Conservation (phyloP, 805 yeast species). For the Barnettozyma siamensis region DNA sequence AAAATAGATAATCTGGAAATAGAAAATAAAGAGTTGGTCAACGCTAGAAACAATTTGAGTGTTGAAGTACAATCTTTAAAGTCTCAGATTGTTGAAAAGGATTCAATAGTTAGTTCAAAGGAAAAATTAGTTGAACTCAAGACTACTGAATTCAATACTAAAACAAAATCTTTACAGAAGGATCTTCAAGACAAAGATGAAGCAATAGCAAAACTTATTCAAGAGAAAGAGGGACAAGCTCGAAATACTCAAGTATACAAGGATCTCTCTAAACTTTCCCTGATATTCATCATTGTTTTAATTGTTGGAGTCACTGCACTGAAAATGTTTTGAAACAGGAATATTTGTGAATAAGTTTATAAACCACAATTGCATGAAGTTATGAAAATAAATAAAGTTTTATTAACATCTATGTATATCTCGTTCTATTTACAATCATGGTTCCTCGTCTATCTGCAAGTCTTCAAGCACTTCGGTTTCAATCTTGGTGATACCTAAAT, state of each 20-base stretch:
- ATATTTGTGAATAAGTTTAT: too few species aligned
- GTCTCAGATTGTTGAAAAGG: neutral
- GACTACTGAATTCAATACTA: neutral
- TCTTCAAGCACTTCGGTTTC: conserved; percentile 34
- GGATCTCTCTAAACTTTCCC: neutral
- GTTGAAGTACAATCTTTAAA: neutral
- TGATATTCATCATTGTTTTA: neutral
- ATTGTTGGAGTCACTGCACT: conserved; percentile 1
- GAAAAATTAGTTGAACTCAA: neutral
- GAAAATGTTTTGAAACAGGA: neutral
- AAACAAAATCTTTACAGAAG: neutral
- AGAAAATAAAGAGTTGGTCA: neutral
- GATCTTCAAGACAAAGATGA: neutral
- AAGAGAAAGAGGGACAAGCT: neutral
- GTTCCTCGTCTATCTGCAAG: conserved; percentile 17
- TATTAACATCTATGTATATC: too few species aligned
- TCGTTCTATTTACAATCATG: neutral
- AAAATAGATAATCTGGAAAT: neutral
- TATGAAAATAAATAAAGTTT: neutral
- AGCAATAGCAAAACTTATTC: neutral
- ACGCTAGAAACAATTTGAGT: neutral
- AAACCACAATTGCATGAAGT: neutral
- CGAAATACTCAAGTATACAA: neutral
- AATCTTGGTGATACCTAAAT: conserved; percentile 32
- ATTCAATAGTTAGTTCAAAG: neutral